Percentiles rank a stretch among this genome's conserved stretches.
Conservation (phyloP, 257 asterid species). For the Cruciata laevipes region DNA sequence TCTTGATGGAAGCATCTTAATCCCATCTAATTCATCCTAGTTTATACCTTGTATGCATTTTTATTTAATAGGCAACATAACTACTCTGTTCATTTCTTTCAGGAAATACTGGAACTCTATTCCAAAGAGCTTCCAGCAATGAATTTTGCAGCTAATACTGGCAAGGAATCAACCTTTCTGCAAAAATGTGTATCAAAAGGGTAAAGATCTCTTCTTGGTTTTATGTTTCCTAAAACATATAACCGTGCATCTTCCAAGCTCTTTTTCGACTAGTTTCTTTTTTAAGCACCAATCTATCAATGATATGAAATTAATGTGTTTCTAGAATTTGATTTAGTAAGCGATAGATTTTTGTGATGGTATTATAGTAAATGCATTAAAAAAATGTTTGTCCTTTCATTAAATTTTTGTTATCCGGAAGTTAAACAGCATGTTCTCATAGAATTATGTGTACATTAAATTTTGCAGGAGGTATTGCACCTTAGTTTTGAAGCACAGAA, state of each 20-base stretch:
- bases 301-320: background rate
- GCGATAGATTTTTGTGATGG: background rate
- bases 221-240: background rate
- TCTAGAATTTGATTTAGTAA: background rate
- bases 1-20: background rate
- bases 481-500: slow-evolving; percentile 49
- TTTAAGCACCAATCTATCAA: background rate
- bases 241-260: background rate
- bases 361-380: background rate
- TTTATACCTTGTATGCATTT: background rate
- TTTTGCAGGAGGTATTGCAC: slow-evolving; percentile 74
- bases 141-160: slow-evolving; percentile 93
- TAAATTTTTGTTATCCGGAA: background rate
- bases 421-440: slow-evolving; percentile 6
- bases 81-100: slow-evolving; percentile 15
- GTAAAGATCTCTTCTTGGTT: slow-evolving; percentile 24
- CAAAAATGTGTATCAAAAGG: slow-evolving; percentile 83
- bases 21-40: no score
- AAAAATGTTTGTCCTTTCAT: background rate
- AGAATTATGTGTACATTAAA: slow-evolving; percentile 11
- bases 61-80: background rate
- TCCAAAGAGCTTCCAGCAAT: slow-evolving; percentile 75
- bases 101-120: slow-evolving; percentile 71
- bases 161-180: slow-evolving; percentile 76
- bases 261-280: background rate